phyloP scores from a whole-genome alignment of 2,329 filamentous ascomycete species.

The Fusarium irregulare region DNA sequence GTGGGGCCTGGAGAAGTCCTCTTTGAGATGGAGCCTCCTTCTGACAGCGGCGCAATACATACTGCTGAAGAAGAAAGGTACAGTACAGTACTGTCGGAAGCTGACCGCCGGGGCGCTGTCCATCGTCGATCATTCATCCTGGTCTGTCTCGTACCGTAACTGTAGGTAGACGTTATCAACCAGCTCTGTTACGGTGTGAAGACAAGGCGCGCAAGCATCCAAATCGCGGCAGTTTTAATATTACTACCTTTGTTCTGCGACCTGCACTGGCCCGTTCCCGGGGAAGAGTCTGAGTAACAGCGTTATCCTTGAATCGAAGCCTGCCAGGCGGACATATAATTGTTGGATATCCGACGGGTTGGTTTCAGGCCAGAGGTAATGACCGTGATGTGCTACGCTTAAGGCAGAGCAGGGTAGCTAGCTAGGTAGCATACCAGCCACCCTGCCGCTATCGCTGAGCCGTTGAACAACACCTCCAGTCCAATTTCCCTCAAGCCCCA shows the following conservation, averaged over 20 bases:
- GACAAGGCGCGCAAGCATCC: constrained; percentile 33
- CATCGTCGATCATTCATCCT: constrained; percentile 37
- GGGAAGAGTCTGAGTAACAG: neutral
- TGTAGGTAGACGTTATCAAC: neutral
- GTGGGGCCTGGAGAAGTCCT: constrained; percentile 26
- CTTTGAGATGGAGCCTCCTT: constrained; percentile 22
- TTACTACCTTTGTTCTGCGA: constrained; percentile 6
- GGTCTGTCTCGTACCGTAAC: constrained; percentile 22
- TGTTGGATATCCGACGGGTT: constrained; percentile 38
- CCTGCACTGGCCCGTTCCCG: constrained; percentile 18
- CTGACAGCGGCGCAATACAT: neutral
- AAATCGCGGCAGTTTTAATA: constrained; percentile 19
- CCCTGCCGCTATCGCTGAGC: constrained; percentile 17
- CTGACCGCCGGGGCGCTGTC: constrained; percentile 40
- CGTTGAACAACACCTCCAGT: constrained; percentile 11
- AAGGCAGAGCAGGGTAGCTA: neutral
- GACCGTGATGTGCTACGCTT: neutral
- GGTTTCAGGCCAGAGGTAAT: constrained; percentile 42
- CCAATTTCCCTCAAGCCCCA: constrained; percentile 29
- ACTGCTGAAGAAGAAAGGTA: constrained; percentile 4
- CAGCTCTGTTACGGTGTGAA: constrained; percentile 15
- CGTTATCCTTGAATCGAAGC: constrained; percentile 12
- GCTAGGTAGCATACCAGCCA: constrained; percentile 24
- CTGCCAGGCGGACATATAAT: constrained; percentile 21
- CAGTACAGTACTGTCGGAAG: constrained; percentile 21